These are phyloP conservation scores for Podospora bellae-mahoneyi DNA, from an alignment of 495 filamentous ascomycete genomes.

Conservation along the genomic window DNA sequence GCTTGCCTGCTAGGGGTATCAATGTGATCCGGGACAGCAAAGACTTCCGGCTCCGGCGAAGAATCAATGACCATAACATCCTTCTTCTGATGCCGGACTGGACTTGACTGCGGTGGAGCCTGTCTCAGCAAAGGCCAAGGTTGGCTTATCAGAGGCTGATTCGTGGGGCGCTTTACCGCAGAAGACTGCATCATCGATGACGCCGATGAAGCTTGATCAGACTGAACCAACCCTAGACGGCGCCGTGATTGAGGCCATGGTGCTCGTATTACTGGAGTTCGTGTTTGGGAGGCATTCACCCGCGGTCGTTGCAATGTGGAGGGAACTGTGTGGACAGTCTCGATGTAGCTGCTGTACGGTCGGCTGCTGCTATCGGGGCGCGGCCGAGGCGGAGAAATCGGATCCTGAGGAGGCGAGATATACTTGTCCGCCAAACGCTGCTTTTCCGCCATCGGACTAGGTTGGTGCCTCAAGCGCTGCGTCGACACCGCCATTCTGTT, in stretches of 20 bases:
- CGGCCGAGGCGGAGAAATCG: background rate
- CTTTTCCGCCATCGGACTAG: background rate
- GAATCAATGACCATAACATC: background rate
- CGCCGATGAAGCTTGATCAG: no score
- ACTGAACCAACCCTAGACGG: background rate
- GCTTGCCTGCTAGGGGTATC: background rate
- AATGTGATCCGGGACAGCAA: background rate
- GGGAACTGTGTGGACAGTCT: background rate
- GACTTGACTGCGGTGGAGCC: background rate
- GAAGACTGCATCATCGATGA: background rate
- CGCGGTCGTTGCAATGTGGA: background rate
- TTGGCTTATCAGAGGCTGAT: background rate
- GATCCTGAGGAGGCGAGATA: background rate
- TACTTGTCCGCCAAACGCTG: background rate
- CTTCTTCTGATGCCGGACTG: background rate
- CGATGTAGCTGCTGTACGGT: background rate
- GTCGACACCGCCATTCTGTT: background rate
- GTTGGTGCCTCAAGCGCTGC: background rate
- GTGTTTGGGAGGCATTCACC: background rate
- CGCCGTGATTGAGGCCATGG: background rate
- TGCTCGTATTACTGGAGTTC: background rate
- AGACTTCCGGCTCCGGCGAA: background rate
- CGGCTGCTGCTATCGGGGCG: background rate
- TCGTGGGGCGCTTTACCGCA: background rate
- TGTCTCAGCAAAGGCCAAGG: no score